Percentiles rank a stretch among this genome's conserved stretches.
Conservation (phyloP, 1,284 basidiomycete species). For the Hemileia vastatrix region DNA sequence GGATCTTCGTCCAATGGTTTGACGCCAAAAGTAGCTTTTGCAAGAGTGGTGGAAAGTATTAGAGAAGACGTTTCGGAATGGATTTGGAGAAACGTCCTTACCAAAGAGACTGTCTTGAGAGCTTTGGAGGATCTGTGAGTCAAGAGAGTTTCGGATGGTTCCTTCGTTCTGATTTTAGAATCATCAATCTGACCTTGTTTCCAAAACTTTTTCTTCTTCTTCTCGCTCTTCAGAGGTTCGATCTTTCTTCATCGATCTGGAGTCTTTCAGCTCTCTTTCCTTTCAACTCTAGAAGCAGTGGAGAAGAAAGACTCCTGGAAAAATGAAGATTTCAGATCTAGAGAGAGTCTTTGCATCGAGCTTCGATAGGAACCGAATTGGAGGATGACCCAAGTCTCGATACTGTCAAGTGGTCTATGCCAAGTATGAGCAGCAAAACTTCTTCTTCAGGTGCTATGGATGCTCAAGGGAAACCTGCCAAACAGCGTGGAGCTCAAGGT, state of each 20-base stretch:
- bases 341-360: conserved; percentile 64
- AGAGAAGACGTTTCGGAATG: conserved; percentile 69
- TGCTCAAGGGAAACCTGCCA: conserved; percentile 11
- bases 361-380: conserved; percentile 71
- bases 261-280: conserved; percentile 65
- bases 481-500: background rate
- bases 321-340: no score
- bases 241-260: conserved; percentile 81
- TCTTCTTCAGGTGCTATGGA: conserved; percentile 10
- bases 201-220: conserved; percentile 25
- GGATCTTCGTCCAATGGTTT: conserved; percentile 42
- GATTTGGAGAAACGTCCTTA: conserved; percentile 81
- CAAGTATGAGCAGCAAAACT: conserved; percentile 1
- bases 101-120: conserved; percentile 66
- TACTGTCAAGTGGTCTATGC: conserved; percentile 61
- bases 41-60: conserved; percentile 50
- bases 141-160: no score
- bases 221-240: conserved; percentile 52
- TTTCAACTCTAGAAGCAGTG: conserved; percentile 59
- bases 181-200: conserved; percentile 8
- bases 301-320: conserved; percentile 47
- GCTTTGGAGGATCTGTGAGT: conserved; percentile 62
- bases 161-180: conserved; percentile 1
- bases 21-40: conserved; percentile 12
- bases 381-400: conserved; percentile 66